Percentiles rank a stretch among this genome's conserved stretches.
phyloP scores from a whole-genome alignment of 1,284 basidiomycete genomes.

The Trichosporon sp. region DNA sequence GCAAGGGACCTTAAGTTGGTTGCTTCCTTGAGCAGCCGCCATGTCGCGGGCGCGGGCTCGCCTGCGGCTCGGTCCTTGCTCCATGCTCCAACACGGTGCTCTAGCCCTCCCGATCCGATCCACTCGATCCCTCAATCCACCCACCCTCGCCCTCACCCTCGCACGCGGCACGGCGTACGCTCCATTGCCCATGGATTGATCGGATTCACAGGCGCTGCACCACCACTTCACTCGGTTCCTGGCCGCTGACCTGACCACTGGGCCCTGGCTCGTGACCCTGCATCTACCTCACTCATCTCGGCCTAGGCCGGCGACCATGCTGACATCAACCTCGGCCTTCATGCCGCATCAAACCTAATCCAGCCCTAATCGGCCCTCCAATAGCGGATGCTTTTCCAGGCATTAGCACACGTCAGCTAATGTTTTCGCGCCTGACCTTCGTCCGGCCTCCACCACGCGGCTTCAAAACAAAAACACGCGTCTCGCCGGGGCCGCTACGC shows the following conservation, averaged over 20 bases:
- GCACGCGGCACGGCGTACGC: neutral
- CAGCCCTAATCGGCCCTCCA: neutral
- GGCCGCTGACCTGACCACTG: neutral
- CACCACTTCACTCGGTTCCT: neutral
- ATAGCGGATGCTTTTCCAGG: neutral
- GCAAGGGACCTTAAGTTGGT: neutral
- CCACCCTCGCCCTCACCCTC: neutral
- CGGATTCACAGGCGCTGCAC: neutral
- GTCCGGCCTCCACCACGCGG: neutral
- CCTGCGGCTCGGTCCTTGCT: neutral
- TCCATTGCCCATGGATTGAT: neutral
- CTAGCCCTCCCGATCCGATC: neutral
- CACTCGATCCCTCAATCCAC: neutral
- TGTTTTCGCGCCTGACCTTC: neutral
- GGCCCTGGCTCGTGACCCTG: neutral
- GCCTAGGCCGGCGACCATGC: neutral
- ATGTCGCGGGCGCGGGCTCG: neutral
- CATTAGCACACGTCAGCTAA: constrained; percentile 13
- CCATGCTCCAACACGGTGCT: neutral
- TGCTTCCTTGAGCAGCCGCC: neutral
- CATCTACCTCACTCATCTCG: neutral
- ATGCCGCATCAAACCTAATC: neutral
- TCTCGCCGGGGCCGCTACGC: neutral
- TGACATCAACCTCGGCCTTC: neutral
- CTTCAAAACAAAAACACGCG: constrained; percentile 9